phyloP scores from a whole-genome alignment of 805 yeast genomes.

The Candida caryicola region DNA sequence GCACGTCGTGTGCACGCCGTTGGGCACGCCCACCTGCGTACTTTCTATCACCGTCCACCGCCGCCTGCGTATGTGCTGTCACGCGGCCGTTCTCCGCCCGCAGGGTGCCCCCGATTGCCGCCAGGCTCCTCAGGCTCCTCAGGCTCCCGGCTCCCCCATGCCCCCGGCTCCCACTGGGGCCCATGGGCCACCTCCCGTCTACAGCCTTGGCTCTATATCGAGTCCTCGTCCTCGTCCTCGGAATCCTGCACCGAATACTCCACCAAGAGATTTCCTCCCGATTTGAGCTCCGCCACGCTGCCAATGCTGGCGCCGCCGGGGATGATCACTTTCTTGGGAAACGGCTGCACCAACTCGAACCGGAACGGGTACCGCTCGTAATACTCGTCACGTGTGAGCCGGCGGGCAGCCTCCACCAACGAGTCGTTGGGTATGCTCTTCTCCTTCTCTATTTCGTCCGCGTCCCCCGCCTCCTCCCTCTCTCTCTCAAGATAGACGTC shows the following conservation, averaged over 20 bases:
- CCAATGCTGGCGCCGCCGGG: background rate
- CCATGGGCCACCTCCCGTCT: too few relatives aligned
- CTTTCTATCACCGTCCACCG: too few relatives aligned
- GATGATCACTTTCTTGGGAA: constrained; percentile 34
- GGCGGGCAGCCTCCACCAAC: background rate
- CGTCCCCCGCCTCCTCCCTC: constrained; percentile 5
- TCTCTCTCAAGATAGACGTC: constrained; percentile 33
- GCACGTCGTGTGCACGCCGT: too few relatives aligned
- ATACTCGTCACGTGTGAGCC: constrained; percentile 18
- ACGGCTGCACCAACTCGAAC: constrained; percentile 42
- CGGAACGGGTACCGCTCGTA: constrained; percentile 24
- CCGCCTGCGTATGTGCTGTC: too few relatives aligned
- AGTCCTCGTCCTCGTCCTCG: constrained; percentile 17
- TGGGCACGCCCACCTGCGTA: too few relatives aligned
- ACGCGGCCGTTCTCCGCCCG: too few relatives aligned
- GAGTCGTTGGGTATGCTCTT: constrained; percentile 1
- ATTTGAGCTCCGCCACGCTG: constrained; percentile 22
- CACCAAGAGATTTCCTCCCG: constrained; percentile 39
- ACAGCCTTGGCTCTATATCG: too few relatives aligned
- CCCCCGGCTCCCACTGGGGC: too few relatives aligned
- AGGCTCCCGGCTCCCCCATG: too few relatives aligned
- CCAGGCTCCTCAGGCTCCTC: too few relatives aligned
- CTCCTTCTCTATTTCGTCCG: constrained; percentile 5
- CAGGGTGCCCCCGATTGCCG: too few relatives aligned
- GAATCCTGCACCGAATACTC: constrained; percentile 27